Base-by-base conservation (phyloP, 179 eudicot species). In the Spinacia oleracea region DNA sequence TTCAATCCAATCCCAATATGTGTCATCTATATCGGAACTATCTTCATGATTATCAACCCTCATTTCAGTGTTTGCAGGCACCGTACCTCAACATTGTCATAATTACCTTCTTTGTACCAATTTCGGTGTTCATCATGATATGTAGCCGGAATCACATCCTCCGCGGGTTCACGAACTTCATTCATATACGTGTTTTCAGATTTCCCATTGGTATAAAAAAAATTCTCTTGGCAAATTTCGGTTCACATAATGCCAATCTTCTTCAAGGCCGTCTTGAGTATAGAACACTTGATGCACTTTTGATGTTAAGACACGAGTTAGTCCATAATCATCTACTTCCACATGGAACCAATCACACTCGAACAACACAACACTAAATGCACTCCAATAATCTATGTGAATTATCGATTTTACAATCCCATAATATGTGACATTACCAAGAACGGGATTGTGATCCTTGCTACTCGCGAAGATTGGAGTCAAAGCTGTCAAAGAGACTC, bases 1-100 rank as follows among this genome's bases (percentile, higher is more conserved):
- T 45, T 45, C 48, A 5, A 45, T 66, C 70, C 46, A 66, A 66
- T 66, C 70, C 70, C 70, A 66, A 66, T 66, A 23, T 18, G n/a
- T 66, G 5, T 66, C 46, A 12, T 35, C 46, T 2, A 3, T 1
- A 66, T 66, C 70, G 14, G 23, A 34, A 34, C 32, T 42, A 34
- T 34, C 45, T 1, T 66, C 45, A 20, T 35, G 40, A 35, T 4
- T 35, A 35, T 35, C 40, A 35, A 35, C 40, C 2, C 40, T 1
- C 40, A 6, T 1, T 12, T 34, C 23, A 31, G 2, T 18, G 15
- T 0, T 66, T 4, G 38, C 2, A 15, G 9, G 12, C 4, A 6
- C 34, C 15, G 58, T 18, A 53, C 40, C 21, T 32, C 5, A 65
- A 65, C 21, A 0, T 4, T 65, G n/a, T 12, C 70, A 32, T 20